A percentile compares a stretch with the other conserved stretches of the same genome.
phyloP scores from a whole-genome alignment of 192 early-diverging fungal genomes.

The Coemansia sp. region DNA sequence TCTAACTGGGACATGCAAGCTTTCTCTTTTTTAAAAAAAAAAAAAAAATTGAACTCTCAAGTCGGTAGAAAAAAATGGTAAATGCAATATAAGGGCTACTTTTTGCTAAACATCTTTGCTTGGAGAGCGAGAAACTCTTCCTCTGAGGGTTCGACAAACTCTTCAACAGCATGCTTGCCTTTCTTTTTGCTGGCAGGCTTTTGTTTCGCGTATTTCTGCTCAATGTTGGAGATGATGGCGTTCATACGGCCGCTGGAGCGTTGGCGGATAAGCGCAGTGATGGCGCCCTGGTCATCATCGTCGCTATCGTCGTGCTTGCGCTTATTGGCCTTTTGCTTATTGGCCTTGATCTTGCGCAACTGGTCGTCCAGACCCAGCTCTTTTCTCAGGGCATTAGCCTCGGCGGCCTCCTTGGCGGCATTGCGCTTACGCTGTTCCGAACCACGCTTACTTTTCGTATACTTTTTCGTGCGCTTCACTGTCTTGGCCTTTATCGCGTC shows the following conservation, averaged over 20 bases:
- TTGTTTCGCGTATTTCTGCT: constrained; percentile 55
- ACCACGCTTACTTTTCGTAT: constrained; percentile 59
- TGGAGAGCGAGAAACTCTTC: constrained; percentile 68
- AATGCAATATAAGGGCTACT: constrained; percentile 14
- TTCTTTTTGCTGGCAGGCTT: constrained; percentile 17
- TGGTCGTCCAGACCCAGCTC: constrained; percentile 64
- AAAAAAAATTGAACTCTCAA: not conserved
- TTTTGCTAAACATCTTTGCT: constrained; percentile 59
- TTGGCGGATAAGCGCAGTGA: constrained; percentile 64
- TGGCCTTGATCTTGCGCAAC: constrained; percentile 51
- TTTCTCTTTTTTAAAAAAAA: no score
- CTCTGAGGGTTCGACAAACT: constrained; percentile 56
- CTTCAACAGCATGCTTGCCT: constrained; percentile 4
- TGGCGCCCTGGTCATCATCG: constrained; percentile 39
- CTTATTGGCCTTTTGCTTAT: constrained; percentile 22
- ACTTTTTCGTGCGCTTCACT: constrained; percentile 56
- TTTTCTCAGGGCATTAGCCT: constrained; percentile 61
- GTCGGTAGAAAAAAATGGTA: not conserved
- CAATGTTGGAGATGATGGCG: constrained; percentile 61
- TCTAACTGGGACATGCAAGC: constrained; percentile 12
- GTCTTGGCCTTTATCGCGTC: constrained; percentile 62
- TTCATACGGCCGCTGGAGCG: constrained; percentile 53
- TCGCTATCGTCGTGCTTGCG: constrained; percentile 20
- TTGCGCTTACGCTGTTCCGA: constrained; percentile 57
- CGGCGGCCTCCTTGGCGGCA: constrained; percentile 64